phyloP scores from a whole-genome alignment of 2,329 filamentous ascomycete species.

The Claviceps fusiformis region DNA sequence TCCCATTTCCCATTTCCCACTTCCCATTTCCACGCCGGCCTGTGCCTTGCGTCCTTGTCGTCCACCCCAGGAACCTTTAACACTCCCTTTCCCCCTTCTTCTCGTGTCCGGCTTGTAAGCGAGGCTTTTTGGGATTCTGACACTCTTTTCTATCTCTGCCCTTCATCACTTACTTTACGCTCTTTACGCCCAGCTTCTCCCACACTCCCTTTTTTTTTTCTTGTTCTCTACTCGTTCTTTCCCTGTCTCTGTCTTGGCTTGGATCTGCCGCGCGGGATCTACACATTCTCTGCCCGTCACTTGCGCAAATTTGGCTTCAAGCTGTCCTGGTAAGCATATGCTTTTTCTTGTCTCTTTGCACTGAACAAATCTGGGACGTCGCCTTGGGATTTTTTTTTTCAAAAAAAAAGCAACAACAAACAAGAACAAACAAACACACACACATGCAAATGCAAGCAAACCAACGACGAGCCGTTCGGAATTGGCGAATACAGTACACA shows the following conservation, averaged over 20 bases:
- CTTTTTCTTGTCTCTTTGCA: neutral
- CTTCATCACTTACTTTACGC: constrained; percentile 1
- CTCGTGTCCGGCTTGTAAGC: neutral
- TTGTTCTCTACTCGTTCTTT: neutral
- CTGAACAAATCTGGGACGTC: too few relatives aligned
- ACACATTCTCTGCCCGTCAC: neutral
- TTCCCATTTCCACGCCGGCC: too few relatives aligned
- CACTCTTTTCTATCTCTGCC: neutral
- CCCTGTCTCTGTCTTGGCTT: too few relatives aligned
- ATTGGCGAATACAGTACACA: neutral
- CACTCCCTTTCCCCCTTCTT: neutral
- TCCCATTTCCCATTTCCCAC: too few relatives aligned
- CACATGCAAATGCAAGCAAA: too few relatives aligned
- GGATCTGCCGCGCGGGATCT: neutral
- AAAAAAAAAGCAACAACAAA: too few relatives aligned
- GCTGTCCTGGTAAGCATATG: constrained; percentile 1
- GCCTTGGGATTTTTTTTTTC: too few relatives aligned
- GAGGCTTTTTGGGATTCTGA: neutral
- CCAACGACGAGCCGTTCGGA: neutral
- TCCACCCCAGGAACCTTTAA: neutral
- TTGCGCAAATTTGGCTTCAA: neutral
- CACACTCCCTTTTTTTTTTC: neutral
- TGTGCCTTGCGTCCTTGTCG: too few relatives aligned
- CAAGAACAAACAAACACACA: too few relatives aligned
- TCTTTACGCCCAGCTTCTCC: neutral